Evolutionary conservation across 2,329 filamentous ascomycete species (phyloP), one percentile per base, ranked within the genome.

Genomic region (Corynespora cassiicola): DNA sequence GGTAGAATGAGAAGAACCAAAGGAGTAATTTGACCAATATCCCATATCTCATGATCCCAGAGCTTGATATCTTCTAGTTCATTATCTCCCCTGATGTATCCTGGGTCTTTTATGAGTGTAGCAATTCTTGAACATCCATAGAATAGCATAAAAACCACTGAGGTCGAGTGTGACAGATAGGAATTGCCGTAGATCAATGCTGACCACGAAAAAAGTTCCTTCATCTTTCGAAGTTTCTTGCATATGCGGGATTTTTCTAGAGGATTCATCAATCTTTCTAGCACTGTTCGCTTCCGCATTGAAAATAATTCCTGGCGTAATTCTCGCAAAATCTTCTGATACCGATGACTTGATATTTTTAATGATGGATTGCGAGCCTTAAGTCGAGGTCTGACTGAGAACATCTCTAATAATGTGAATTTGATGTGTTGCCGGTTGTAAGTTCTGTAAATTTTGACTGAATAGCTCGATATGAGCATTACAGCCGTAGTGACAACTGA

Each of bases 11-110:
- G 30, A 3, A 47, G 31, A 10, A 47, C 27, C 6, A 55, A 6
- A 5, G 51, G 32, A 7, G 35, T 48, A 3, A 55, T 51, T 27
- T 55, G 47, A 7, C 49, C 44, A 27, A 55, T n/a, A 42, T 2
- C 44, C 39, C 44, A 53, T 51, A 5, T 9, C 31, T 26, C 9
- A 48, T 32, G 9, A 48, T 24, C 5, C 41, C 23, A 3, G 38
- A 19, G 6, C 24, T 16, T 5, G 8, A 5, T n/a, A 24, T 23
- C 17, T 32, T 14, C 43, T 36, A 46, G n/a, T n/a, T n/a, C n/a
- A n/a, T n/a, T n/a, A n/a, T n/a, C n/a, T n/a, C n/a, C n/a, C n/a
- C n/a, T n/a, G n/a, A n/a, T n/a, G n/a, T n/a, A n/a, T n/a, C n/a
- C n/a, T n/a, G n/a, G n/a, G n/a, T n/a, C n/a, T n/a, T n/a, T n/a